Evolutionary conservation across 140 eudicot species (phyloP).

Genomic region (Senecio squalidus): DNA sequence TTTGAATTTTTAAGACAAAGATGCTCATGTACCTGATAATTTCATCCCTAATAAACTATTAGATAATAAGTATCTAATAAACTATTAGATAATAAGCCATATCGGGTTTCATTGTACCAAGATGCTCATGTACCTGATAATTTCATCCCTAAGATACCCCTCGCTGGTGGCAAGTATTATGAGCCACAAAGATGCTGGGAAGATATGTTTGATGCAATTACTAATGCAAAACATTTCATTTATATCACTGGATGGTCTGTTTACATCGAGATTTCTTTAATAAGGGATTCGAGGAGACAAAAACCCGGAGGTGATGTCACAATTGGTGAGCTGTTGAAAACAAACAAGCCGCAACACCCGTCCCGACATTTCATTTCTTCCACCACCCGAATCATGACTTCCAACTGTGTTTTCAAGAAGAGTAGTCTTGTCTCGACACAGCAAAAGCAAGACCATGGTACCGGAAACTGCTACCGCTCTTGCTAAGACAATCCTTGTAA

Average conservation of each 20-base stretch:
- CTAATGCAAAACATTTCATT: slow-evolving; percentile 69
- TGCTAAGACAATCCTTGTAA: slow-evolving; percentile 47
- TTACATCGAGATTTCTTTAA: slow-evolving; percentile 49
- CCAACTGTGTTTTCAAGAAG: background rate
- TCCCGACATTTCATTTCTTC: background rate
- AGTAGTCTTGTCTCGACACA: slow-evolving; percentile 20
- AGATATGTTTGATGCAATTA: slow-evolving; percentile 72
- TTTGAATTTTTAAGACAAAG: too few species aligned
- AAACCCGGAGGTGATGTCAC: slow-evolving; percentile 60
- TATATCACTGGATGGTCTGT: slow-evolving; percentile 83
- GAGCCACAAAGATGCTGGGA: slow-evolving; percentile 78
- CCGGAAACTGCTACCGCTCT: slow-evolving; percentile 52
- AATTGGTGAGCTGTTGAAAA: slow-evolving; percentile 69
- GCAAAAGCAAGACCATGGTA: slow-evolving; percentile 37
- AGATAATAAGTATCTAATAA: too few species aligned
- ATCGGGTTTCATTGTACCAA: slow-evolving; percentile 49
- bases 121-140: slow-evolving; percentile 61
- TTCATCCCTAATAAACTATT: too few species aligned
- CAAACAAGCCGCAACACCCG: slow-evolving; percentile 36
- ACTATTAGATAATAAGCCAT: too few species aligned
- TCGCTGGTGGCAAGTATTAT: slow-evolving; percentile 48
- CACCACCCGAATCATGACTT: slow-evolving; percentile 15
- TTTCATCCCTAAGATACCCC: slow-evolving; percentile 60
- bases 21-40: too few species aligned
- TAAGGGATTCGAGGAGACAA: slow-evolving; percentile 61